Conservation (phyloP, 2,329 filamentous ascomycete species). For the Cadophora luteo-olivacea region DNA sequence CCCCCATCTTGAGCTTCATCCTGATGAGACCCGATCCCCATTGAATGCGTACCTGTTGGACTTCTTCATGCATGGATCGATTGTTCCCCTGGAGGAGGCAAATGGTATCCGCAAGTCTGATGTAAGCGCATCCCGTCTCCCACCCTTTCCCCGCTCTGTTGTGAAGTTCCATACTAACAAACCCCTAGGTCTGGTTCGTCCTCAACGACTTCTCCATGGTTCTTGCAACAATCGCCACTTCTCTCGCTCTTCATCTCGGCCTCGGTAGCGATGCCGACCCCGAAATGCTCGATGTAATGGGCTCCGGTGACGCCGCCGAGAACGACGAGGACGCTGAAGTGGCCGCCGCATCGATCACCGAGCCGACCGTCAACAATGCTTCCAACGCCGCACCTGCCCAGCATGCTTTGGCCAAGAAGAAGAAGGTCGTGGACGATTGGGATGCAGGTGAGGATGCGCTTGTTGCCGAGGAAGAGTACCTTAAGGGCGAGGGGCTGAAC, state of each 20-base stretch:
- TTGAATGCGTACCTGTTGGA: constrained; percentile 76
- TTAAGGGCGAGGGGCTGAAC: constrained; percentile 45
- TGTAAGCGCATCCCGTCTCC: constrained; percentile 29
- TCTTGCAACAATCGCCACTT: constrained; percentile 75
- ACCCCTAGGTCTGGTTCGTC: constrained; percentile 67
- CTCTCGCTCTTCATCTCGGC: constrained; percentile 63
- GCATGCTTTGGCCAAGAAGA: constrained; percentile 30
- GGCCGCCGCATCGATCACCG: constrained; percentile 38
- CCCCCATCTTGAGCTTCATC: constrained; percentile 69
- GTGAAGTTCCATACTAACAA: neutral
- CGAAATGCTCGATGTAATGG: constrained; percentile 51
- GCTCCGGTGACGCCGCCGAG: constrained; percentile 57
- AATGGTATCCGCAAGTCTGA: constrained; percentile 72
- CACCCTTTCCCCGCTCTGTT: neutral
- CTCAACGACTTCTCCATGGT: constrained; percentile 71
- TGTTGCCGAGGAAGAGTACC: constrained; percentile 46
- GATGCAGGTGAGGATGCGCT: constrained; percentile 50
- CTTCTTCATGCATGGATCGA: constrained; percentile 77
- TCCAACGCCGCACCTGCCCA: constrained; percentile 19
- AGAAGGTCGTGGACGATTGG: constrained; percentile 57
- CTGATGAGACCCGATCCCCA: constrained; percentile 56
- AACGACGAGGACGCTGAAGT: constrained; percentile 45
- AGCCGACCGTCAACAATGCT: constrained; percentile 17
- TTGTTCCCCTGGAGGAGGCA: constrained; percentile 62
- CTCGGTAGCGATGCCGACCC: constrained; percentile 57